phyloP scores from a whole-genome alignment of 495 filamentous ascomycete species.

The Aspergillus leporis region DNA sequence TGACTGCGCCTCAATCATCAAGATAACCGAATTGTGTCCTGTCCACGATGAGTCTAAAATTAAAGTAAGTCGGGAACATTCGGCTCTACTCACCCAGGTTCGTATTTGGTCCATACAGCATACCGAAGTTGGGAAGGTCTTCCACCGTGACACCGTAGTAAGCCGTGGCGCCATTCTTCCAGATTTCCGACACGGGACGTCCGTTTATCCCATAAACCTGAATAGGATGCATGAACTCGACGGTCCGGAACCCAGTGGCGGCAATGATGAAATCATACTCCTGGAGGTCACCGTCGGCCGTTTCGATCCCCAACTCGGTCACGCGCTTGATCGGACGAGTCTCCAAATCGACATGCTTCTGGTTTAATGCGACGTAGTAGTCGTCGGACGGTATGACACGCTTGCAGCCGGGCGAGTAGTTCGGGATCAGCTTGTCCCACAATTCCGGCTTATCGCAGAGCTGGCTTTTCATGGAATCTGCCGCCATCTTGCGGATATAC shows the following conservation, averaged over 20 bases:
- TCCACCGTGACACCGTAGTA: slow-evolving; percentile 50
- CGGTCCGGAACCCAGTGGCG: slow-evolving; percentile 57
- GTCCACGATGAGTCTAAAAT: not conserved
- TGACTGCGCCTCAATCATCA: slow-evolving; percentile 62
- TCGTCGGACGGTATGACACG: slow-evolving; percentile 57
- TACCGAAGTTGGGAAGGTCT: slow-evolving; percentile 56
- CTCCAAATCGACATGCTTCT: slow-evolving; percentile 49
- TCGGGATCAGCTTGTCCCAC: slow-evolving; percentile 50
- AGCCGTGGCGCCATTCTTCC: slow-evolving; percentile 46
- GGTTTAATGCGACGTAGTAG: slow-evolving; percentile 49
- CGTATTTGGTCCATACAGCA: slow-evolving; percentile 60
- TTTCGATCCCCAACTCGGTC: slow-evolving; percentile 43
- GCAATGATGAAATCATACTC: slow-evolving; percentile 56
- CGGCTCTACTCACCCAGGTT: slow-evolving; percentile 44
- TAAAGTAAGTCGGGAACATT: not conserved
- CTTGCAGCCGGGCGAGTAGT: slow-evolving; percentile 56
- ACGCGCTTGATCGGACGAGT: slow-evolving; percentile 45
- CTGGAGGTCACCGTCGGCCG: slow-evolving; percentile 35
- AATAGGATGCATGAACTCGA: slow-evolving; percentile 58
- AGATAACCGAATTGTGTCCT: slow-evolving; percentile 55
- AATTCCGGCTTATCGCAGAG: slow-evolving; percentile 44
- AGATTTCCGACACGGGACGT: slow-evolving; percentile 46
- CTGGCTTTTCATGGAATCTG: slow-evolving; percentile 31
- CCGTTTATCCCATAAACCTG: slow-evolving; percentile 46
- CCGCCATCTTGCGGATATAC: slow-evolving; percentile 29